Evolutionary conservation across 352 stramenopile species (phyloP).

Genomic region (Phytophthora nicotianae): DNA sequence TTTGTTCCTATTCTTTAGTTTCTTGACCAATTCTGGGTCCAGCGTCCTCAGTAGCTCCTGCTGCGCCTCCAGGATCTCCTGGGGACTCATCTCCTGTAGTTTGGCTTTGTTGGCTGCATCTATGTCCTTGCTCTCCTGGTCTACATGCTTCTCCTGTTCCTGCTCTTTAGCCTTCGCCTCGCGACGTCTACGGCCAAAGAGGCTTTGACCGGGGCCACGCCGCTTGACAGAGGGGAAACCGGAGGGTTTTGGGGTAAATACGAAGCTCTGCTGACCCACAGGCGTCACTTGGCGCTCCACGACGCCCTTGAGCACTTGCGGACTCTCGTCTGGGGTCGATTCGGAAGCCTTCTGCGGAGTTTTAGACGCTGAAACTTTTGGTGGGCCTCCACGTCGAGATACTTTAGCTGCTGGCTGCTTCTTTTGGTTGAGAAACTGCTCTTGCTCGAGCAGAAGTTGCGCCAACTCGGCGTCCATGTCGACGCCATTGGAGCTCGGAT

Average conservation of each 20-base stretch:
- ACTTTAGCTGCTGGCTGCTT: conserved; percentile 70
- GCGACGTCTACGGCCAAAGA: conserved; percentile 69
- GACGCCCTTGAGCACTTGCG: conserved; percentile 60
- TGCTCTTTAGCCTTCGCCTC: conserved; percentile 15
- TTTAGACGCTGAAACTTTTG: conserved; percentile 12
- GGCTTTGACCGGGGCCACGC: conserved; percentile 51
- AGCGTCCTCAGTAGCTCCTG: conserved; percentile 64
- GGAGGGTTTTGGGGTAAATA: conserved; percentile 37
- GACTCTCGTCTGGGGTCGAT: conserved; percentile 16
- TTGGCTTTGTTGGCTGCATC: conserved; percentile 60
- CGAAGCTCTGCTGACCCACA: conserved; percentile 40
- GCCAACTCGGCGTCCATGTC: conserved; percentile 82
- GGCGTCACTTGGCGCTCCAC: conserved; percentile 65
- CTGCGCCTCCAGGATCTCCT: conserved; percentile 77
- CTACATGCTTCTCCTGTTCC: conserved; percentile 17
- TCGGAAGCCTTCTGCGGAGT: conserved; percentile 5
- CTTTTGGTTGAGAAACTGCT: conserved; percentile 70
- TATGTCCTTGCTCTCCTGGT: conserved; percentile 56
- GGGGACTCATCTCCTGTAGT: conserved; percentile 64
- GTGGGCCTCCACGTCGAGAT: conserved; percentile 20
- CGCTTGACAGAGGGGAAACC: conserved; percentile 69
- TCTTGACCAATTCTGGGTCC: conserved; percentile 67
- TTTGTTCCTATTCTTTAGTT: conserved; percentile 53
- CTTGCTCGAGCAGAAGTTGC: conserved; percentile 82
- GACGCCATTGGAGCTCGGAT: conserved; percentile 20